Percentiles rank a stretch among this genome's conserved stretches.
Conservation (phyloP, 2,329 filamentous ascomycete species). For the Cryphonectria naterciae region DNA sequence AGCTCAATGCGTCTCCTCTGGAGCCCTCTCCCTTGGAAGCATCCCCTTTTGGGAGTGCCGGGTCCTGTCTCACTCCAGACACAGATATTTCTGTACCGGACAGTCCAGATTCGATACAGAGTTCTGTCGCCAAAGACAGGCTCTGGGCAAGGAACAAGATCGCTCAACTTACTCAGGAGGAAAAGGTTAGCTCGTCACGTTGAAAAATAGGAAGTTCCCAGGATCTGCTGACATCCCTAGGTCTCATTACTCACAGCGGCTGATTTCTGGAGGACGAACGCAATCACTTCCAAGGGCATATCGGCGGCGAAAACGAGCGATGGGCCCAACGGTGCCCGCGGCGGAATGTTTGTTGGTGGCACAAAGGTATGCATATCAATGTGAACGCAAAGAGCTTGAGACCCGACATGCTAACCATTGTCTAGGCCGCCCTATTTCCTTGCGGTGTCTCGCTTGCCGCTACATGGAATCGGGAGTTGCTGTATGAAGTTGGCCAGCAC, state of each 20-base stretch:
- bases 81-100: conserved; percentile 53
- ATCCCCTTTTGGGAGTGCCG: conserved; percentile 42
- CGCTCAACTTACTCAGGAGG: conserved; percentile 55
- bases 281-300: conserved; percentile 65
- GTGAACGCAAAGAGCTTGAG: neutral
- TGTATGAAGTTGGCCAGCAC: conserved; percentile 70
- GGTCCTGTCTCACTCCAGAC: conserved; percentile 50
- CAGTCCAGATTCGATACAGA: conserved; percentile 46
- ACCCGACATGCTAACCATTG: conserved; percentile 19
- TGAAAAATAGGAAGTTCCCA: neutral
- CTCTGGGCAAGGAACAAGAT: conserved; percentile 53
- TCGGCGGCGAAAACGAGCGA: conserved; percentile 70
- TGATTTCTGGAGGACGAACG: conserved; percentile 72
- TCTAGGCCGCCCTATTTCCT: conserved; percentile 74
- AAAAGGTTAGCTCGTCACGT: conserved; percentile 51
- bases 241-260: conserved; percentile 63
- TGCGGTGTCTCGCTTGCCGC: conserved; percentile 79
- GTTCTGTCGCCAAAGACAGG: conserved; percentile 43
- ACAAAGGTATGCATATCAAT: conserved; percentile 51
- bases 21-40: conserved; percentile 31
- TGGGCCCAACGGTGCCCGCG: conserved; percentile 71
- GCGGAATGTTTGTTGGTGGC: conserved; percentile 70
- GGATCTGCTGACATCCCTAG: conserved; percentile 39
- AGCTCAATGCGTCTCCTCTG: conserved; percentile 42
- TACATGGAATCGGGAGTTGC: conserved; percentile 75